Conservation (phyloP, 2,329 filamentous ascomycete genomes). For the Sphaerostilbella broomeana region DNA sequence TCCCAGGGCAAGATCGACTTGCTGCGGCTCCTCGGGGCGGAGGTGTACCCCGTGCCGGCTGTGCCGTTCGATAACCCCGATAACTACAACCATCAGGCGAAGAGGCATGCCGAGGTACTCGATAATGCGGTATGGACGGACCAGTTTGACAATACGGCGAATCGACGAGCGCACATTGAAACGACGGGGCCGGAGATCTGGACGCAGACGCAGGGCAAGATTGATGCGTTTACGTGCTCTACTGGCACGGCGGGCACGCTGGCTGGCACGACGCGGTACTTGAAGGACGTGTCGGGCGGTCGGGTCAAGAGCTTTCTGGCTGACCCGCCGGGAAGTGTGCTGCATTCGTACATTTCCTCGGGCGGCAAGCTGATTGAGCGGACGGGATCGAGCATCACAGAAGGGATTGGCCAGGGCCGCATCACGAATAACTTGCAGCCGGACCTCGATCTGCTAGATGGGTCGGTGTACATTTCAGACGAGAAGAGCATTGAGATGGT, state of each 20-base stretch:
- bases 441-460: conserved; percentile 79
- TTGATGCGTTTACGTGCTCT: conserved; percentile 93
- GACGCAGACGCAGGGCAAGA: conserved; percentile 75
- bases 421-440: conserved; percentile 90
- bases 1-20: conserved; percentile 97
- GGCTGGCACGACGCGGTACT: conserved; percentile 78
- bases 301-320: conserved; percentile 82
- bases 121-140: conserved; percentile 97
- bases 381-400: conserved; percentile 82
- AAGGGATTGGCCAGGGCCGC: conserved; percentile 94
- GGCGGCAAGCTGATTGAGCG: conserved; percentile 80
- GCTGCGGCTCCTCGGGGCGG: conserved; percentile 80
- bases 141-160: conserved; percentile 96
- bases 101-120: conserved; percentile 75
- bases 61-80: conserved; percentile 91
- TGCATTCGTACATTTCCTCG: conserved; percentile 85
- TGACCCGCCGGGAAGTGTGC: conserved; percentile 86
- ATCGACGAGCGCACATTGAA: conserved; percentile 89
- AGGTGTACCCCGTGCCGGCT: conserved; percentile 92
- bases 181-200: conserved; percentile 97
- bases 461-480: conserved; percentile 75
- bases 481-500: conserved; percentile 98
- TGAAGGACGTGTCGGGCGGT: conserved; percentile 76
- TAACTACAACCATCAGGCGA: conserved; percentile 97
- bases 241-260: conserved; percentile 90